Evolutionary conservation across 306 rosid species (phyloP), one percentile per base, ranked within the genome.

Genomic region (Cicer yamashitae): DNA sequence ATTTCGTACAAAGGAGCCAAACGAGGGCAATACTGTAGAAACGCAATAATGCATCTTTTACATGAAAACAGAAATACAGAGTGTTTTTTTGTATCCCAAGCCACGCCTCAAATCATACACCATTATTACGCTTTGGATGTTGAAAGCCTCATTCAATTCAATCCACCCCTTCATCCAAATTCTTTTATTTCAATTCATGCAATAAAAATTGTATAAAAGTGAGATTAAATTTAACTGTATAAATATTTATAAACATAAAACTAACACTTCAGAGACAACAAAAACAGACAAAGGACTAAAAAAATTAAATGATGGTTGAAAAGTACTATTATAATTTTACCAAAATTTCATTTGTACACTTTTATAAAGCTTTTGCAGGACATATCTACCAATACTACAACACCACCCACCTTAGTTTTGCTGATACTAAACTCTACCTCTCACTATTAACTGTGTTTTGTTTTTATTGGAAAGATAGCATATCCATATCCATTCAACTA

Each of bases 31-130:
- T 48, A 51, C 76, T 81, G 78, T 69, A 8, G 30, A 38, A 79
- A 10, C 39, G 82, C 78, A 81, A 82, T 86, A 80, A 79, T 75
- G 80, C 77, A 82, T 73, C 86, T 76, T 73, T 73, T 81, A 76
- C 70, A 68, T 41, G 73, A 20, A 79, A 70, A 79, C 82, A 82
- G 72, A 66, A 67, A 57, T 54, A 14, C 80, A 54, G 74, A 78
- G 84, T 45, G 77, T 79, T 73, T 71, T 45, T 79, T 77, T 79
- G 61, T 37, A 79, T 77, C 84, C 74, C 75, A 85, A 77, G 82
- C 81, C 81, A 87, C 74, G 77, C 84, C 84, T 78, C 76, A 71
- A 61, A 81, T 75, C 78, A 83, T 34, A 12, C 45, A 51, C 81
- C 64, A 68, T 75, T 53, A 78, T 75, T 77, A 38, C 39, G 8